Evolutionary conservation across 495 filamentous ascomycete species (phyloP).

Genomic region (Aspergillus haitiensis): DNA sequence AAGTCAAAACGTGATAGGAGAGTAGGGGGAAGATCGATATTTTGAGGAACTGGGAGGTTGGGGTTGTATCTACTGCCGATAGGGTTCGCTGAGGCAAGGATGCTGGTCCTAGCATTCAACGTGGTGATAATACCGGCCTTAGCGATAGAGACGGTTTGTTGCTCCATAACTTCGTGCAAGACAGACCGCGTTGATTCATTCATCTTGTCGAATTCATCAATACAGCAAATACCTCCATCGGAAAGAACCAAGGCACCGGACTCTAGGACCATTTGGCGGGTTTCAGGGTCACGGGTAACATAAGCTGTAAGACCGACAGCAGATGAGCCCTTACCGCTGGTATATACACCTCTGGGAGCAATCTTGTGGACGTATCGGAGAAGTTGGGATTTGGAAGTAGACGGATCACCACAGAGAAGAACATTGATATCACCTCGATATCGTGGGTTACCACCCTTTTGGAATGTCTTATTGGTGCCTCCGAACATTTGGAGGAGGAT

Average conservation of each 20-base stretch:
- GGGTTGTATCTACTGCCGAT: slow-evolving; percentile 98
- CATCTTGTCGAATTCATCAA: slow-evolving; percentile 99
- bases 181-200: slow-evolving; percentile 93
- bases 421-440: slow-evolving; percentile 98
- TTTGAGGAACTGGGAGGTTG: slow-evolving; percentile 91
- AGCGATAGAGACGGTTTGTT: slow-evolving; percentile 97
- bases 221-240: slow-evolving; percentile 96
- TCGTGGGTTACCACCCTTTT: slow-evolving; percentile 91
- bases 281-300: slow-evolving; percentile 92
- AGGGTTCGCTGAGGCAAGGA: slow-evolving; percentile 94
- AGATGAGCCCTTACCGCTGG: slow-evolving; percentile 94
- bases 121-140: slow-evolving; percentile 99
- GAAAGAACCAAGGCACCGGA: slow-evolving; percentile 94
- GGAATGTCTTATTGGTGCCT: slow-evolving; percentile 97
- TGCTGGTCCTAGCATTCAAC: slow-evolving; percentile 89
- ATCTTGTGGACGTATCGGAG: slow-evolving; percentile 96
- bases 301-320: slow-evolving; percentile 99
- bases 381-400: slow-evolving; percentile 92
- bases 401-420: slow-evolving; percentile 93
- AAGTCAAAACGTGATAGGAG: slow-evolving; percentile 93
- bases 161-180: slow-evolving; percentile 99
- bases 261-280: slow-evolving; percentile 91
- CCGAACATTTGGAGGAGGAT: slow-evolving; percentile 95
- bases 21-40: slow-evolving; percentile 96
- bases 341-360: slow-evolving; percentile 94